Conservation (phyloP, 139 green algal species). For the Closterium sp. region DNA sequence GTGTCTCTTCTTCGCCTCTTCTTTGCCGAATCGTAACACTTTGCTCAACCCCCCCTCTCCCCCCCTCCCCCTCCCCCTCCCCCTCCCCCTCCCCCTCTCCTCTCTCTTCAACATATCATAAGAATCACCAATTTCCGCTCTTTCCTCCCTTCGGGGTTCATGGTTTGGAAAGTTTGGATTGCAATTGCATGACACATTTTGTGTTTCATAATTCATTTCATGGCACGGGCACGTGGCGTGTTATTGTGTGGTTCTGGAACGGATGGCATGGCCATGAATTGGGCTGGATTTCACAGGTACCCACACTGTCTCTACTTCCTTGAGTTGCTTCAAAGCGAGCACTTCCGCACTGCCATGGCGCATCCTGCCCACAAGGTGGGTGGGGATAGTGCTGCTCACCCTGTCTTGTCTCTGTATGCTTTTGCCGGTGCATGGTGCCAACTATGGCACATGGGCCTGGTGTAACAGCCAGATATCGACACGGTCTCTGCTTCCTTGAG, state of each 20-base stretch:
- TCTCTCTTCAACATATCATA: not conserved
- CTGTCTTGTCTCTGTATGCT: no score
- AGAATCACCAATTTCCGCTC: not conserved
- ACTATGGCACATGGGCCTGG: no score
- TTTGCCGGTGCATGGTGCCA: no score
- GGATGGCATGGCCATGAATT: not conserved
- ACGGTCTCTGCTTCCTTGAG: slow-evolving; percentile 83
- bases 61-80: no score
- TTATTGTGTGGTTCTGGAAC: not conserved
- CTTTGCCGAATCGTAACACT: no score
- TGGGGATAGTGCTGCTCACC: slow-evolving; percentile 1
- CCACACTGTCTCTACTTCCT: slow-evolving; percentile 85
- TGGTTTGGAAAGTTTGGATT: not conserved
- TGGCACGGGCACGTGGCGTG: not conserved
- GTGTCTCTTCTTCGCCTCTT: not conserved
- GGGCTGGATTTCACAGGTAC: slow-evolving; percentile 49
- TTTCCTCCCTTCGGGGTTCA: not conserved
- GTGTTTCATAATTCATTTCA: not conserved
- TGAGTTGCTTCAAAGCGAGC: slow-evolving; percentile 74
- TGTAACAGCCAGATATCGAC: slow-evolving; percentile 78
- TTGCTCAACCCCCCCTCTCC: not conserved
- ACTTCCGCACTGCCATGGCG: slow-evolving; percentile 76
- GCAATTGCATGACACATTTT: not conserved
- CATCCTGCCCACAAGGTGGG: slow-evolving; percentile 51
- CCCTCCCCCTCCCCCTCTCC: no score